A percentile compares a stretch with the other conserved stretches of the same genome.
These are phyloP conservation scores for Suillus hirtellus DNA, from an alignment of 768 basidiomycete species.

Conservation along the genomic window DNA sequence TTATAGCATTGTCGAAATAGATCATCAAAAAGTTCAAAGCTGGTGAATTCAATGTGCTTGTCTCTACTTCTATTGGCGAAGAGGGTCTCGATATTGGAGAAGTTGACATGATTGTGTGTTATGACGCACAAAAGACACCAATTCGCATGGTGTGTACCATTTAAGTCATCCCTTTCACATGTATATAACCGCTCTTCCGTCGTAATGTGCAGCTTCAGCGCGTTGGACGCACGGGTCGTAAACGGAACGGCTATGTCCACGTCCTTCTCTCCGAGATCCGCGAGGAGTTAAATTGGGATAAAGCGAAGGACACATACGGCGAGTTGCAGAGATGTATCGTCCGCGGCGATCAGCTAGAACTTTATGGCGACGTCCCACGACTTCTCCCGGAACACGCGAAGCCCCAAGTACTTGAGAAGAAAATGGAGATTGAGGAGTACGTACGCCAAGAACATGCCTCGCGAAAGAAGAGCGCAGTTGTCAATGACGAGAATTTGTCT, in stretches of 20 bases:
- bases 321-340: slow-evolving; percentile 88
- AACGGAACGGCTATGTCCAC: slow-evolving; percentile 86
- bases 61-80: slow-evolving; percentile 96
- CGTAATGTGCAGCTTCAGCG: slow-evolving; percentile 75
- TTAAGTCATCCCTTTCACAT: not conserved
- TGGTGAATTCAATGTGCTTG: slow-evolving; percentile 88
- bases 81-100: slow-evolving; percentile 99
- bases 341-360: slow-evolving; percentile 82
- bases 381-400: slow-evolving; percentile 77
- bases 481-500: slow-evolving; percentile 30
- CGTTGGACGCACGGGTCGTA: slow-evolving; percentile 92
- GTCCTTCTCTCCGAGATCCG: slow-evolving; percentile 88
- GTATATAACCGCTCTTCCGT: slow-evolving; percentile 12
- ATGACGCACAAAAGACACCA: slow-evolving; percentile 94
- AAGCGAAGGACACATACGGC: slow-evolving; percentile 81
- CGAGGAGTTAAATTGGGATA: slow-evolving; percentile 89
- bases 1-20: slow-evolving; percentile 39
- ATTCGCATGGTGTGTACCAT: slow-evolving; percentile 83
- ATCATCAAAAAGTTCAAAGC: slow-evolving; percentile 84
- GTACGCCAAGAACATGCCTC: slow-evolving; percentile 50
- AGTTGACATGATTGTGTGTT: slow-evolving; percentile 93
- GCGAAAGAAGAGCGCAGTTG: slow-evolving; percentile 31
- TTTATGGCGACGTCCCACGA: slow-evolving; percentile 90
- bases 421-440: slow-evolving; percentile 80
- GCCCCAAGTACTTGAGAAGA: slow-evolving; percentile 76